Base-by-base conservation (phyloP, 768 basidiomycete genomes). In the Rhodotorula babjevae region DNA sequence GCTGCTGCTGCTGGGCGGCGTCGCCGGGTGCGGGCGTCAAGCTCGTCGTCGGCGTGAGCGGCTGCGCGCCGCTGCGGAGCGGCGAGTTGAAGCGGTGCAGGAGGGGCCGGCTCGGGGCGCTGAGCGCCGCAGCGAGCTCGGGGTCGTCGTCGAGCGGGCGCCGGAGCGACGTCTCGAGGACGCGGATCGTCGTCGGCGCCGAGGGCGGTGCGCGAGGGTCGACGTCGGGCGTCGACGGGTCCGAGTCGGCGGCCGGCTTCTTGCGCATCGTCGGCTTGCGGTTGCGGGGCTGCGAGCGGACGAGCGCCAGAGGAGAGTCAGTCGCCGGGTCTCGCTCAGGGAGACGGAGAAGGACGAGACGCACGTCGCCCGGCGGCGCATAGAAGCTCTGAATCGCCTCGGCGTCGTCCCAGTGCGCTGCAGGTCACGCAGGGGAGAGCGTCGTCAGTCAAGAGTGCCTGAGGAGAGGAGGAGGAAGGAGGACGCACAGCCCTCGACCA, bases 401-500 rank as follows among this genome's bases (percentile, higher is more conserved):
- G 27, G 62, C 55, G 42, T 78, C 77, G 18, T 74, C 74, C 62
- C 69, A 69, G 33, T 78, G 73, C 3, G 76, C 73, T 76, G 67
- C 44, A 46, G 44, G 6, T 36, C 36, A 36, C 4, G 11, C 61
- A 25, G 0, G 15, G 31, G 18, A 14, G 40, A 10, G 44, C 27
- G 25, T 29, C 16, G 52, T 56, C 53, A 47, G 56, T 5, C 27
- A 1, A 27, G 25, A n/a, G n/a, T n/a, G n/a, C n/a, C 18, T 27
- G 9, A 6, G 31, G 33, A 15, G 61, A 33, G 21, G 19, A 9
- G 21, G 42, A 18, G 27, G 53, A 3, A 5, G 52, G 6, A 8
- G 42, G 63, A 11, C 60, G 29, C 60, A 49, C 14, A 61, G 29
- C 93, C 92, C 80, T 89, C 87, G 12, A 92, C 88, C 65, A 90